Base-by-base conservation (phyloP, 2,329 filamentous ascomycete genomes). In the Pochonia chlamydosporia region DNA sequence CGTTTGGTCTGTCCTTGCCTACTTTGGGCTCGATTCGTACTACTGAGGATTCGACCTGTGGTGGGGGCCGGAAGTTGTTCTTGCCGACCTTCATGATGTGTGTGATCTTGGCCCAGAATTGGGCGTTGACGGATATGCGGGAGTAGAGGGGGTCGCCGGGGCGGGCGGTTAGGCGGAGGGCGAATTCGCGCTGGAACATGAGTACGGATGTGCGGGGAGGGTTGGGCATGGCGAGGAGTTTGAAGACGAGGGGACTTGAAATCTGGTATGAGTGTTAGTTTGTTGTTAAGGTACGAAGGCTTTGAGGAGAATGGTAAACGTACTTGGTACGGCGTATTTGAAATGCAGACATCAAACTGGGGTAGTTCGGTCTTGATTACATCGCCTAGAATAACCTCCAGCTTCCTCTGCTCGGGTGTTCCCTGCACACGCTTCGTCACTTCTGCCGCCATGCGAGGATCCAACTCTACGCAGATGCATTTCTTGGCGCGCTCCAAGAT, bases 131-230 rank as follows among this genome's bases (percentile, higher is more conserved):
- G 2, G 82, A 87, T 23, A 97, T 75, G n/a, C 93, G 80, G 55
- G 84, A 90, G 73, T 96, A 97, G 8, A 97, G 80, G 45, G 89
- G 80, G 62, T 96, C 91, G 8, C 89, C 89, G 0, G 92, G 89
- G 39, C 85, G 84, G 13, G 93, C 93, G 48, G 95, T 92, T 30
- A 97, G 74, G 33, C 92, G 82, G 65, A 95, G 83, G 16, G 91
- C 91, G 60, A 96, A 96, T 70, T 97, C 92, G 61, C 90, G 83
- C 72, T 97, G 92, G 60, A 95, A 93, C 90, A 96, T 96, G 69
- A 97, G 89, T 54, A 97, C 81, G 57, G 86, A 91, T 50, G 82
- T 83, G 28, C 92, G 75, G 0, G 93, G 93, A 1, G 90, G 85
- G 37, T 89, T 89, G 4, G 81, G 82, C 53, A 92, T 82, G 24